Percentiles rank a stretch among this genome's conserved stretches.
These are phyloP conservation scores for Aspergillus sp. DNA, from an alignment of 2,329 filamentous ascomycete genomes.

Conservation along the genomic window DNA sequence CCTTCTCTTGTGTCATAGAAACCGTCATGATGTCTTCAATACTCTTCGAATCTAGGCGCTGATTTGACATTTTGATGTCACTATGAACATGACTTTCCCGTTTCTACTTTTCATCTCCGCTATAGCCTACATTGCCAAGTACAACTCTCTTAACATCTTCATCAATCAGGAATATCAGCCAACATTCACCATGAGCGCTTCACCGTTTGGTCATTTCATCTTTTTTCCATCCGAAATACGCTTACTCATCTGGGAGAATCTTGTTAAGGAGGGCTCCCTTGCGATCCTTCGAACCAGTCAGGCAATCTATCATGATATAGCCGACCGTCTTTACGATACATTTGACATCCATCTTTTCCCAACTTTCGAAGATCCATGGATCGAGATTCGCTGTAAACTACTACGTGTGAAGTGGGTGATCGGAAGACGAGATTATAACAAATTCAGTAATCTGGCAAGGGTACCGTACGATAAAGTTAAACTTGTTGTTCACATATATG, in stretches of 20 bases:
- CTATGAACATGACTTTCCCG: too few species aligned
- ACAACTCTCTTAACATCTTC: too few species aligned
- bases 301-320: slow-evolving; percentile 12
- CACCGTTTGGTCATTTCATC: too few species aligned
- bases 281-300: slow-evolving; percentile 9
- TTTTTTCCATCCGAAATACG: slow-evolving; percentile 7
- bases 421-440: not conserved
- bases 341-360: slow-evolving; percentile 10
- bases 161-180: too few species aligned
- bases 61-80: too few species aligned
- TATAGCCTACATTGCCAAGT: too few species aligned
- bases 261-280: not conserved
- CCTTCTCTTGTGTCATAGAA: too few species aligned
- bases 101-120: too few species aligned
- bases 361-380: not conserved
- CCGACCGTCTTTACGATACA: slow-evolving; percentile 8
- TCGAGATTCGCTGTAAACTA: not conserved
- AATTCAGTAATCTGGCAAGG: not conserved
- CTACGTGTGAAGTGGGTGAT: not conserved
- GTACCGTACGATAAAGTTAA: not conserved
- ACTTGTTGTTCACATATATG: not conserved
- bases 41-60: too few species aligned
- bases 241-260: slow-evolving; percentile 9
- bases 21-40: too few species aligned
- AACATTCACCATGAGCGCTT: too few species aligned